Base-by-base conservation (phyloP, 352 stramenopile genomes). In the Globisporangium mamillatum region DNA sequence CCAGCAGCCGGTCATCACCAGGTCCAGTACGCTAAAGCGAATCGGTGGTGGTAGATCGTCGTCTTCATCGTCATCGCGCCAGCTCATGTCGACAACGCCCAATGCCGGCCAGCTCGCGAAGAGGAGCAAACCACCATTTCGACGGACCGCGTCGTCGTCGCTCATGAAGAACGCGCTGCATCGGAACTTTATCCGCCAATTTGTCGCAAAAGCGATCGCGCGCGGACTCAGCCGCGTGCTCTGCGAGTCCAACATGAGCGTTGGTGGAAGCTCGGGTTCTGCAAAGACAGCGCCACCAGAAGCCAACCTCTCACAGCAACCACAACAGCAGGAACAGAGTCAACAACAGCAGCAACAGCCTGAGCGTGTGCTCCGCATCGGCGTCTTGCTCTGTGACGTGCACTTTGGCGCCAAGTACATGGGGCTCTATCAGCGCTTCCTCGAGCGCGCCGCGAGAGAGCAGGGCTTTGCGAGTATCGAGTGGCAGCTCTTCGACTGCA, bases 321-420 rank as follows among this genome's bases (percentile, higher is more conserved):
- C n/a, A 50, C 12, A 50, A 54, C 32, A 38, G 9, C 18, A 7
- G 65, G n/a, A 18, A 48, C 18, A 46, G 38, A 46, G 38, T 16
- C n/a, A 61, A 12, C 44, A 24, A 66, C 58, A 29, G 36, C 44
- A 44, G 63, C 32, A 53, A 59, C 65, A 52, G 64, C 44, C 2
- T 36, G 32, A 56, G n/a, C 1, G 10, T 1, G 63, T 68, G 18
- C 53, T 83, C n/a, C 76, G 76, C 9, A 63, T 83, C 10, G 74
- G 71, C 3, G 52, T 83, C 10, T 50, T 83, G 29, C 72, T 83
- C 27, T 83, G 76, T 24, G 76, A 83, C 22, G 38, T 75, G 8
- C 71, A 80, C 63, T 83, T 83, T 67, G 76, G 76, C 3, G 16
- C 60, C 24, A 80, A 79, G 64, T 83, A 83, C 63, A 69, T 62